These are phyloP conservation scores for Ophiostoma angusticollis DNA, from an alignment of 2,329 filamentous ascomycete species.

Conservation along the genomic window DNA sequence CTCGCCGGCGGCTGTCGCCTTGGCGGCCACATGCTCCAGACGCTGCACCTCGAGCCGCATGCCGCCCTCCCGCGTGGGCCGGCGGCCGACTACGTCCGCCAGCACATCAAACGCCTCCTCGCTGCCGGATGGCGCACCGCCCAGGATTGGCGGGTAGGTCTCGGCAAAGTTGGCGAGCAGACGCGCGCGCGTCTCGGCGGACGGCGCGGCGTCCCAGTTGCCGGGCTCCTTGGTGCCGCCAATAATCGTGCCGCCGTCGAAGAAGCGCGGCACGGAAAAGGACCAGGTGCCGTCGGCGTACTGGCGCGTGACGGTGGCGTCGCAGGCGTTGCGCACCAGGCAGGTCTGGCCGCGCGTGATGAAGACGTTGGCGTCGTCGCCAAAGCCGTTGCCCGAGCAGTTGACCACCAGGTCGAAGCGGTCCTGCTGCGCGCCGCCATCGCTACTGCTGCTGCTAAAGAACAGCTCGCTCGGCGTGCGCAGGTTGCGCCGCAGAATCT, in stretches of 20 bases:
- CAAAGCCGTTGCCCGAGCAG: constrained; percentile 33
- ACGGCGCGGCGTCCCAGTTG: constrained; percentile 40
- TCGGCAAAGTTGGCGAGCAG: constrained; percentile 29
- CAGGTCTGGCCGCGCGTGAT: constrained; percentile 36
- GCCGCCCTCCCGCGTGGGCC: constrained; percentile 32
- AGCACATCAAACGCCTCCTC: constrained; percentile 11
- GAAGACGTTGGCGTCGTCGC: constrained; percentile 24
- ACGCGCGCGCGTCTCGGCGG: constrained; percentile 28
- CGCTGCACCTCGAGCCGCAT: constrained; percentile 43
- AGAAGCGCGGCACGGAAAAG: constrained; percentile 48
- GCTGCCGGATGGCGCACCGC: neutral
- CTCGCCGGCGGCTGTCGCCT: neutral
- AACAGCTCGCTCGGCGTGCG: constrained; percentile 27
- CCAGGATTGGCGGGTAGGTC: constrained; percentile 24
- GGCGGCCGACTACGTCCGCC: constrained; percentile 31
- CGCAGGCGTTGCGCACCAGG: constrained; percentile 27
- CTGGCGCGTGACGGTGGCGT: constrained; percentile 42
- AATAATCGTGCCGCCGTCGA: constrained; percentile 50
- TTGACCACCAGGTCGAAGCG: constrained; percentile 27
- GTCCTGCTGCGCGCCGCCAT: constrained; percentile 13
- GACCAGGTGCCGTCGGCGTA: constrained; percentile 49
- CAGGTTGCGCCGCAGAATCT: constrained; percentile 23
- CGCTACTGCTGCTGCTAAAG: no score
- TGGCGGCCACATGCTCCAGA: constrained; percentile 18
- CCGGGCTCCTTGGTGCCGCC: constrained; percentile 52